Evolutionary conservation across 371 early-diverging fungal species (phyloP), one percentile per base, ranked within the genome.

Genomic region (Basidiobolus meristosporus): DNA sequence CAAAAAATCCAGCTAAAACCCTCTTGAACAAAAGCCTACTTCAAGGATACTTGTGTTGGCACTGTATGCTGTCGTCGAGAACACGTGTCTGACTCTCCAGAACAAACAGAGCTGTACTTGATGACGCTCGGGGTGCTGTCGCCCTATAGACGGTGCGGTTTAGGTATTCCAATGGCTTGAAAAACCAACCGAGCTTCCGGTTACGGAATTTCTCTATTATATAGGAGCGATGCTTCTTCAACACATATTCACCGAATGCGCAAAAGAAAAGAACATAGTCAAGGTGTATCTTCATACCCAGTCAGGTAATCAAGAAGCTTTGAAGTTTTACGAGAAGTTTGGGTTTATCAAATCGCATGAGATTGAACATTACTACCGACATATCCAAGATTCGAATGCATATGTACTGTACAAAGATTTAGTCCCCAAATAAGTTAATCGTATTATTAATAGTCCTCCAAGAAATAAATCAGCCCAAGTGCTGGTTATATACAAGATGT

Each of bases 61-160:
- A 80, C 82, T 14, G 79, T 96, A 7, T 83, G 83, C 42, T 88
- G 89, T 58, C 72, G 84, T 45, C 62, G 58, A 48, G 75, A 86
- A 57, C 48, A 62, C 39, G 45, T 50, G 14, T 39, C 30, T 20
- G 54, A 43, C 36, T 43, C 48, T 20, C 54, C 55, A 22, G 47
- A 47, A 22, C 41, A 50, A 35, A 34, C 45, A 22, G 54, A 63
- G 30, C 57, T 88, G 16, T 96, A 93, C 50, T 81, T 96, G 46
- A 90, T 91, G 82, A 96, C 97, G 0, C 60, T 96, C 36, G 91
- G 97, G 26, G 90, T 96, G 23, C 61, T 91, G 36, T 74, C 82
- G 7, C 76, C 83, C 6, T 90, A 82, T 53, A 67, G 97, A 30
- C 56, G 75, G 6, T 63, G 78, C 28, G 83, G 85, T 6, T 58